phyloP scores from a whole-genome alignment of 148 eudicot genomes.

The Heliamphora exappendiculata region DNA sequence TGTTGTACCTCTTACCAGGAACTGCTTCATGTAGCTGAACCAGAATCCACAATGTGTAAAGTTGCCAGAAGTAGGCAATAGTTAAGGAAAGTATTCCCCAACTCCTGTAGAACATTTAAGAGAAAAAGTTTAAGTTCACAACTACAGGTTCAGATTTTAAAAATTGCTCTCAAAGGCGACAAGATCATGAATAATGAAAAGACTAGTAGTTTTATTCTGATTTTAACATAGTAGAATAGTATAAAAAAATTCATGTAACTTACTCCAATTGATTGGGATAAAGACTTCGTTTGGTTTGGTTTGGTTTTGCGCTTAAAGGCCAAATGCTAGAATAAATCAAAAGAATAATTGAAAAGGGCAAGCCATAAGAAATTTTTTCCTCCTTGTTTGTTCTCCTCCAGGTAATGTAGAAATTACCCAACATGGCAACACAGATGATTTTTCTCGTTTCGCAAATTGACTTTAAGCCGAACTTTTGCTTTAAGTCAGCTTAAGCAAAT shows the following conservation, averaged over 20 bases:
- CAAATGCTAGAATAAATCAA: no score
- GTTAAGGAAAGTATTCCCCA: conserved; percentile 94
- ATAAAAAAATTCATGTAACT: no score
- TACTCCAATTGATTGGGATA: no score
- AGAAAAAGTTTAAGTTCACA: background rate
- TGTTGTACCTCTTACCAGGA: conserved; percentile 91
- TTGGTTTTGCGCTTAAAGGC: no score
- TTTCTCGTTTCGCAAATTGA: no score
- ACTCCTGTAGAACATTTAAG: conserved; percentile 50
- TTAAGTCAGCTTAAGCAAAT: no score
- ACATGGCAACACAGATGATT: no score
- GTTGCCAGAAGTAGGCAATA: conserved; percentile 89
- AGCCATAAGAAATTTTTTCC: background rate
- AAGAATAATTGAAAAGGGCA: background rate
- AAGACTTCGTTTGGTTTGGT: no score
- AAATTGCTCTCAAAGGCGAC: background rate
- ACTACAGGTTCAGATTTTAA: background rate
- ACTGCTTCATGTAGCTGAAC: conserved; percentile 99
- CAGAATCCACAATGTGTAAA: conserved; percentile 92
- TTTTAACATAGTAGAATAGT: no score
- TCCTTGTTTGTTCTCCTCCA: background rate
- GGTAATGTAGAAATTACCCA: background rate
- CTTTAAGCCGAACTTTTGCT: no score
- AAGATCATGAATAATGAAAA: no score
- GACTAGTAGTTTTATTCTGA: no score